Percentiles rank a stretch among this genome's conserved stretches.
These are phyloP conservation scores for Ophiocytium majus DNA, from an alignment of 352 stramenopile genomes.

Conservation along the genomic window DNA sequence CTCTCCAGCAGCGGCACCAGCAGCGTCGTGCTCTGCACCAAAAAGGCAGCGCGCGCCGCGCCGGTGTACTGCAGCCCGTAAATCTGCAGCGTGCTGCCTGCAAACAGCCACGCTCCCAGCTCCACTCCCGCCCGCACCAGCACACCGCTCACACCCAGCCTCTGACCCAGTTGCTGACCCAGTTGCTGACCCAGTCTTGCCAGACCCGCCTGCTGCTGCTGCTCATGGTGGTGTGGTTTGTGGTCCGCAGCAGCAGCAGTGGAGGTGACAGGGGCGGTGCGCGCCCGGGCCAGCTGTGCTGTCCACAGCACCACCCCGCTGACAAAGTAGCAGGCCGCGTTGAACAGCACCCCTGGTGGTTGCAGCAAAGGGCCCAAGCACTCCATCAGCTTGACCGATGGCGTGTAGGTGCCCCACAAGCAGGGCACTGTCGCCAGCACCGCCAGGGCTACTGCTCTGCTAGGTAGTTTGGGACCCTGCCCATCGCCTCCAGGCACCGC, in stretches of 20 bases:
- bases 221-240: neutral
- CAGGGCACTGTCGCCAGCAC: constrained; percentile 45
- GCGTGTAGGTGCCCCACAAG: constrained; percentile 54
- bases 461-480: too few species aligned
- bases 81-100: constrained; percentile 52
- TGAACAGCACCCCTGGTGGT: constrained; percentile 51
- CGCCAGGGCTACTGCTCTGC: neutral
- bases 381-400: constrained; percentile 52
- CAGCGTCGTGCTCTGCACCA: constrained; percentile 55
- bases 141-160: constrained; percentile 14
- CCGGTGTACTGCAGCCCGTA: constrained; percentile 44
- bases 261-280: neutral
- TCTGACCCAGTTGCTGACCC: neutral
- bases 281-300: neutral
- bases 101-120: constrained; percentile 52
- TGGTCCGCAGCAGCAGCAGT: neutral
- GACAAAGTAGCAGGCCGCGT: constrained; percentile 45
- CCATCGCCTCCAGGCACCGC: too few species aligned
- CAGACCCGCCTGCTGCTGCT: neutral
- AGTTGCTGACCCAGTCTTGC: neutral
- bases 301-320: constrained; percentile 31
- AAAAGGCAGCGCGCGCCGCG: constrained; percentile 46
- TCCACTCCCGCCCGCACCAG: constrained; percentile 38
- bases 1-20: constrained; percentile 52
- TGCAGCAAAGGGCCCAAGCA: constrained; percentile 10